Base-by-base conservation (phyloP, 108 stramenopile genomes). In the Seminavis robusta region DNA sequence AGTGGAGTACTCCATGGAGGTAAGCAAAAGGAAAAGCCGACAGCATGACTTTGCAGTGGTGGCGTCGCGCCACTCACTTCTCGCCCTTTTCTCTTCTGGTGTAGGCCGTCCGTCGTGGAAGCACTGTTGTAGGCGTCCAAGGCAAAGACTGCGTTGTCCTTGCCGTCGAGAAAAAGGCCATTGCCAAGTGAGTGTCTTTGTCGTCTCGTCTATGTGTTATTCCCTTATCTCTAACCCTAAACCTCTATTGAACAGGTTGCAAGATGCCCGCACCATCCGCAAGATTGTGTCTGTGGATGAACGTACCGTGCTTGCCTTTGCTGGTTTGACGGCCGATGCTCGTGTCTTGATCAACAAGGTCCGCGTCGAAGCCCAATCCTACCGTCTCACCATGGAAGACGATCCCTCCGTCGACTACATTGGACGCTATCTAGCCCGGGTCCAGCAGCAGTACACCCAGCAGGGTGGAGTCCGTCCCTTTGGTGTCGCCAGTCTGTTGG, bases 1-100 rank as follows among this genome's bases (percentile, higher is more conserved):
- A 75, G 98, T 99, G 25, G 99, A 99, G 83, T 99, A 99, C 75
- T 98, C 99, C 52, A 98, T 99, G 90, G 97, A 99, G 63, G 57
- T 59, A 45, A 45, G 56, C 4, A 37, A 13, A 11, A 37, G 36
- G 9, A 13, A 13, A 37, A 11, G 36, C 11, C 36, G 9, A 9
- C 9, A 37, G 9, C 13, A 37, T 37, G 36, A 11, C 13, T 37
- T 13, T 37, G 36, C 36, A 37, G 36, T 13, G 36, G 36, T 13
- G 9, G 9, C 11, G 36, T 37, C 36, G 13, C 9, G 36, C 36
- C 9, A 37, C 36, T 37, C 36, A 9, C 13, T 37, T 37, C 36
- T 37, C 36, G 36, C 9, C 36, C 9, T 37, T 37, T 37, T 37
- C 36, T 37, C 36, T 37, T 8, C 6, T 48, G 3, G 28, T 6